Evolutionary conservation across 768 basidiomycete genomes (phyloP), one percentile per base, ranked within the genome.

Genomic region (Trametes coccinea): DNA sequence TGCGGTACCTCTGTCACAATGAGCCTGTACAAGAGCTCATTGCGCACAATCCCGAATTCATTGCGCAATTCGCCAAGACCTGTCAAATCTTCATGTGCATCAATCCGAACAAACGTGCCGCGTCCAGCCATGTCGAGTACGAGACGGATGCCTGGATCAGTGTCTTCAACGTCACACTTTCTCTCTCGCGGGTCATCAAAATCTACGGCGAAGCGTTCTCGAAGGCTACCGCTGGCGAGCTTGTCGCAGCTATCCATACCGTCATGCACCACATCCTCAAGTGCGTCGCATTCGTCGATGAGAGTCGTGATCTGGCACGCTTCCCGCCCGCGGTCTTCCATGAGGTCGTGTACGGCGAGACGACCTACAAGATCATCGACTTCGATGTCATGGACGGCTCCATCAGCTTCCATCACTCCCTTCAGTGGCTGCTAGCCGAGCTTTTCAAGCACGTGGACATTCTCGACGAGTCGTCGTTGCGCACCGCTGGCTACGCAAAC

Each of bases 131-230:
- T 67, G 86, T 99, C 67, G 96, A 98, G 73, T 99, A 92, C 76
- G 97, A 99, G 77, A 90, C 90, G 33, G 97, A 99, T 66, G 89
- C 90, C 17, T 97, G 95, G 96, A 93, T 97, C 63, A 92, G 89
- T 67, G 93, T 97, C 13, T 98, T 98, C 75, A 95, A 95, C 67
- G 90, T 98, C 27, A 95, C 94, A 5, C 83, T 96, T 9, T 95
- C 93, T 37, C 76, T 99, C 29, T 90, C 91, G 5, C 87, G 93
- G 46, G 86, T 93, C 43, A 92, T 93, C 78, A 92, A 93, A 70
- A 88, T 89, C 1, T 92, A 93, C 62, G 95, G 95, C 5, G 91
- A 92, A 66, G 89, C 91, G 0, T 96, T 89, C 70, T 74, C 80
- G n/a, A 77, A 78, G 51, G 80, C 85, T 1, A 80, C 79, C 0